Conservation (phyloP, 768 basidiomycete species). For the Tephrocybe sp. region DNA sequence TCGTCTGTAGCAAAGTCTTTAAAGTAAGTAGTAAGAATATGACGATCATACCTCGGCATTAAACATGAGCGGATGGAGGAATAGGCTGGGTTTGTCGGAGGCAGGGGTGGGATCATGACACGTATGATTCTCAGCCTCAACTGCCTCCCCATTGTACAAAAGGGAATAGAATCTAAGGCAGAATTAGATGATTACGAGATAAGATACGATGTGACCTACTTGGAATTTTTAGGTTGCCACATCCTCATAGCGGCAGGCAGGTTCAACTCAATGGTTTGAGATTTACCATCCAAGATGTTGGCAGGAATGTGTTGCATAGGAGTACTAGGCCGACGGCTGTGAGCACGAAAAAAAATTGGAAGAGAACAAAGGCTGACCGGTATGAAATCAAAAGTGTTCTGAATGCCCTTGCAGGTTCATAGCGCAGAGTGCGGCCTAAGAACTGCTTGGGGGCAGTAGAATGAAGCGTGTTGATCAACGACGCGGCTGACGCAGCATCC, state of each 20-base stretch:
- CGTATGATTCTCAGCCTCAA: constrained; percentile 32
- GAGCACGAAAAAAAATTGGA: background rate
- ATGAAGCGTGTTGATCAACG: constrained; percentile 59
- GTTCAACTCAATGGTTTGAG: constrained; percentile 37
- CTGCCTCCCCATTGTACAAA: constrained; percentile 56
- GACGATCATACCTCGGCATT: constrained; percentile 49
- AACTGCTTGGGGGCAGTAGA: constrained; percentile 56
- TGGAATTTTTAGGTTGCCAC: constrained; percentile 48
- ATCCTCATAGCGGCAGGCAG: constrained; percentile 62
- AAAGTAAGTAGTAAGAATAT: background rate
- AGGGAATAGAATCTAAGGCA: constrained; percentile 36
- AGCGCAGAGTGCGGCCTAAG: constrained; percentile 71
- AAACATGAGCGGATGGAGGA: constrained; percentile 56
- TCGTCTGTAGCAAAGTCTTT: constrained; percentile 33
- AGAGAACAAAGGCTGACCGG: constrained; percentile 38
- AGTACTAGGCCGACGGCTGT: constrained; percentile 23
- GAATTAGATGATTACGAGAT: background rate
- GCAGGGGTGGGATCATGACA: constrained; percentile 13
- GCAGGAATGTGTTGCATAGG: constrained; percentile 34
- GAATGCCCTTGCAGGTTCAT: constrained; percentile 74
- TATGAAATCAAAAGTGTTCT: constrained; percentile 75
- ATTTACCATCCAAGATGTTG: constrained; percentile 14
- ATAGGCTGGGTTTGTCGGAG: constrained; percentile 31
- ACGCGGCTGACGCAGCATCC: constrained; percentile 56
- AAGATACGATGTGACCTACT: constrained; percentile 34